These are phyloP conservation scores for Symbiodinium pilosum DNA, from an alignment of 73 alveolate species.

Conservation along the genomic window DNA sequence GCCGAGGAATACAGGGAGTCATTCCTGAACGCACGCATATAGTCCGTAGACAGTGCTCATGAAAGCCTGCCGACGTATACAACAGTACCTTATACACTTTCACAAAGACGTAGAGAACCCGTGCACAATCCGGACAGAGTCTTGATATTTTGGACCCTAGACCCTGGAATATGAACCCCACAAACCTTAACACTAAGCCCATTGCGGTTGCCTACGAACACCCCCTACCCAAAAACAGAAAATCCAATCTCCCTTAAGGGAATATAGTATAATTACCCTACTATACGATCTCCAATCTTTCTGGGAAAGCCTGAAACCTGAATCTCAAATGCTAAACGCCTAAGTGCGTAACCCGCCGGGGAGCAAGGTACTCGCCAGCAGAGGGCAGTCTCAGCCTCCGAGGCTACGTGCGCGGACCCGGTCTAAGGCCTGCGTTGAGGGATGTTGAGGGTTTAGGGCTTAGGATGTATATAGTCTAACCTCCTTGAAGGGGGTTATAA, in stretches of 20 bases:
- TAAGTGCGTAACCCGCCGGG: too few relatives aligned
- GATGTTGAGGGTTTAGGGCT: background rate
- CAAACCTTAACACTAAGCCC: background rate
- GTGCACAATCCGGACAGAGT: too few relatives aligned
- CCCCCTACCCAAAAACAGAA: too few relatives aligned
- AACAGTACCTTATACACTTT: too few relatives aligned
- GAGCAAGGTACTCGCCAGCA: slow-evolving; percentile 46
- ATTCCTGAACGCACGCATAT: too few relatives aligned
- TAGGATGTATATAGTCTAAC: background rate
- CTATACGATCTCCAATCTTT: background rate
- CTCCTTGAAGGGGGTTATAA: background rate
- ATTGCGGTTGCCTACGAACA: too few relatives aligned
- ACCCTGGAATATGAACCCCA: background rate
- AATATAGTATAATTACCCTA: too few relatives aligned
- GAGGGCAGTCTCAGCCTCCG: slow-evolving; percentile 46
- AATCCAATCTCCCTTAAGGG: too few relatives aligned
- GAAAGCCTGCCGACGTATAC: too few relatives aligned
- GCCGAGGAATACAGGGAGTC: too few relatives aligned
- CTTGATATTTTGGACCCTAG: background rate
- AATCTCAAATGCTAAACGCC: background rate
- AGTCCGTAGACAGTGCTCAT: too few relatives aligned
- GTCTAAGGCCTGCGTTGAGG: slow-evolving; percentile 25
- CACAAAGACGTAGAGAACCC: too few relatives aligned
- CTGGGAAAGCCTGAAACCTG: background rate
- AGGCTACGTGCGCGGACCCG: slow-evolving; percentile 90